phyloP scores from a whole-genome alignment of 1,284 basidiomycete species.

The Neonothopanus nambi region DNA sequence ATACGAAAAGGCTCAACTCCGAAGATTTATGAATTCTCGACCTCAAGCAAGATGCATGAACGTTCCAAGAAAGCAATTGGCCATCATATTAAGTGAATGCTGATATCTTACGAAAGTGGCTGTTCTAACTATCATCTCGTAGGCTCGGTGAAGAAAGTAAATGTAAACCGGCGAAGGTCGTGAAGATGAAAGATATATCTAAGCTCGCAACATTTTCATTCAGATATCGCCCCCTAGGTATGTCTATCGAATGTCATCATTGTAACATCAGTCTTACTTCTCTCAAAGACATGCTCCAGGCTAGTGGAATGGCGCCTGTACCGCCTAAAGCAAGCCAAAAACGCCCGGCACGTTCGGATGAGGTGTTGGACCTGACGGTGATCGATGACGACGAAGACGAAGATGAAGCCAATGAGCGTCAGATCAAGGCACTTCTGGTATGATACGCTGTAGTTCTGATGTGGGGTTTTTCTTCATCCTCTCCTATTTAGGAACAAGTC shows the following conservation, averaged over 20 bases:
- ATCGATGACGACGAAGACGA: neutral
- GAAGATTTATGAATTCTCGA: neutral
- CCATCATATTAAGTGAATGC: slow-evolving; percentile 34
- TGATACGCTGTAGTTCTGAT: neutral
- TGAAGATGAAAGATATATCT: too few relatives aligned
- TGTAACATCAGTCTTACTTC: neutral
- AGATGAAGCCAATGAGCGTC: neutral
- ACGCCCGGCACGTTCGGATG: neutral
- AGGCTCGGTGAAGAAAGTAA: too few relatives aligned
- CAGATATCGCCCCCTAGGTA: slow-evolving; percentile 4
- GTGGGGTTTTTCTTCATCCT: too few relatives aligned
- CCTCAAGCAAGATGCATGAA: slow-evolving; percentile 33
- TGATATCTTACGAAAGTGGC: neutral
- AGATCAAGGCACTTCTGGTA: neutral
- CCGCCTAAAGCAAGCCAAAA: neutral
- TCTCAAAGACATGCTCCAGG: slow-evolving; percentile 7
- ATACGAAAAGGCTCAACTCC: neutral
- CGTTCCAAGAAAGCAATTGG: slow-evolving; percentile 37
- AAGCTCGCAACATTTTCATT: neutral
- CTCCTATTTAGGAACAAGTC: neutral
- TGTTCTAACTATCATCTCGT: too few relatives aligned
- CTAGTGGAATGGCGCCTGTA: slow-evolving; percentile 9
- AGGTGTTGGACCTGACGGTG: neutral
- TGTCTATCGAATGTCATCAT: too few relatives aligned
- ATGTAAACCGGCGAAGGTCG: too few relatives aligned